phyloP scores from a whole-genome alignment of 2,329 filamentous ascomycete species.

The Scedosporium minutisporum region DNA sequence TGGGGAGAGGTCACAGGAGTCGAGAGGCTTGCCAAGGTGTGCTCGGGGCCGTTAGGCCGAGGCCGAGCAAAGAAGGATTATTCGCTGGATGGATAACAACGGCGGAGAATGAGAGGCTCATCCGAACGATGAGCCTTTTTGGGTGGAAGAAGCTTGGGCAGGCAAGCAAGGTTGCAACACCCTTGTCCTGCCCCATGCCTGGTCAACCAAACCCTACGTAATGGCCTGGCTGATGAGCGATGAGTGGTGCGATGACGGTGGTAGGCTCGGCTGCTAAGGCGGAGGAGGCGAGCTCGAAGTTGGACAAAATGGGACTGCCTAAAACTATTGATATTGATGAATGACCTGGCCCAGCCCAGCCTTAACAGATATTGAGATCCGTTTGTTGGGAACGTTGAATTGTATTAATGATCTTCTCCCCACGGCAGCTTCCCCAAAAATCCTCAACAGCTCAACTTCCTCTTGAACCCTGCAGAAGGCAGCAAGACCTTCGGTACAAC shows the following conservation, averaged over 20 bases:
- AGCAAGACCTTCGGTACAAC: too few relatives aligned
- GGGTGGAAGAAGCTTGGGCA: background rate
- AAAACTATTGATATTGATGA: background rate
- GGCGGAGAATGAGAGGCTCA: background rate
- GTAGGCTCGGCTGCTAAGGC: too few relatives aligned
- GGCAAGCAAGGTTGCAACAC: background rate
- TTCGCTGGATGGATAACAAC: background rate
- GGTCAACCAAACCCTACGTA: background rate
- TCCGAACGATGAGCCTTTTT: background rate
- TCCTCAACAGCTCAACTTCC: background rate
- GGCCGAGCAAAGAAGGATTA: too few relatives aligned
- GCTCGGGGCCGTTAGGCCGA: background rate
- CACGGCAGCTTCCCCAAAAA: background rate
- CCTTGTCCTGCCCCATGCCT: background rate
- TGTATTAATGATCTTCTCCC: background rate
- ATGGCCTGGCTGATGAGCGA: background rate
- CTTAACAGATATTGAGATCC: background rate
- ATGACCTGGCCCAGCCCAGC: background rate
- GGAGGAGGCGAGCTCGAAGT: background rate
- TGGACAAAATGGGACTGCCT: background rate
- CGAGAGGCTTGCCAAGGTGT: background rate
- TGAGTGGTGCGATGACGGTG: background rate
- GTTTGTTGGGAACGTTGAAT: background rate
- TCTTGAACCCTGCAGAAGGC: background rate
- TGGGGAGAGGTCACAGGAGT: background rate